Percentiles rank a stretch among this genome's conserved stretches.
These are phyloP conservation scores for Jackrogersella multiformis DNA, from an alignment of 495 filamentous ascomycete species.

Conservation along the genomic window DNA sequence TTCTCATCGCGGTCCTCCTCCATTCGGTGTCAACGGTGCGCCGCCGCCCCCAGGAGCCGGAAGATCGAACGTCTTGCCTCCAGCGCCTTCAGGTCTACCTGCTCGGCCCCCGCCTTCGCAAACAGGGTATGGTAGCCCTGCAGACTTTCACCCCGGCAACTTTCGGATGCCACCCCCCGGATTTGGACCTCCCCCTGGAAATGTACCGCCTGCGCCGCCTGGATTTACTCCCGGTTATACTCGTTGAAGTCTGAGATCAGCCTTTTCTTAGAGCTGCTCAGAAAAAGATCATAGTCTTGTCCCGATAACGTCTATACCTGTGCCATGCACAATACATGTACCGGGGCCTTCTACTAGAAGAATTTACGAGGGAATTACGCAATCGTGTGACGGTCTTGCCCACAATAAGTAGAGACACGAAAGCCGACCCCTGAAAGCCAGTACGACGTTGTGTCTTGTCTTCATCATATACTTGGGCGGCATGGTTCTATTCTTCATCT, in stretches of 20 bases:
- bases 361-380: neutral
- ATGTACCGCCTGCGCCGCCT: conserved; percentile 53
- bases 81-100: conserved; percentile 80
- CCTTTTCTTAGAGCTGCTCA: neutral
- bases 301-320: neutral
- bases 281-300: neutral
- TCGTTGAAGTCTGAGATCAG: conserved; percentile 25
- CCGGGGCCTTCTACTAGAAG: neutral
- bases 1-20: conserved; percentile 57
- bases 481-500: neutral
- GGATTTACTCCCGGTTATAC: conserved; percentile 57
- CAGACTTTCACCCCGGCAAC: conserved; percentile 64
- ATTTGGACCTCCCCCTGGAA: conserved; percentile 64
- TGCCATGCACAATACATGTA: neutral
- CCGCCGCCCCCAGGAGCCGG: conserved; percentile 43
- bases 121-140: conserved; percentile 78
- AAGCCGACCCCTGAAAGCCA: neutral
- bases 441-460: no score
- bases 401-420: neutral
- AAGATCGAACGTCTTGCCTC: conserved; percentile 53
- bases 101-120: conserved; percentile 82
- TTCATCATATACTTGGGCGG: neutral
- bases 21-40: conserved; percentile 45
- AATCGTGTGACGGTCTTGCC: neutral
- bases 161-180: conserved; percentile 56